Conservation (phyloP, 257 asterid genomes). For the Echites panduratus region DNA sequence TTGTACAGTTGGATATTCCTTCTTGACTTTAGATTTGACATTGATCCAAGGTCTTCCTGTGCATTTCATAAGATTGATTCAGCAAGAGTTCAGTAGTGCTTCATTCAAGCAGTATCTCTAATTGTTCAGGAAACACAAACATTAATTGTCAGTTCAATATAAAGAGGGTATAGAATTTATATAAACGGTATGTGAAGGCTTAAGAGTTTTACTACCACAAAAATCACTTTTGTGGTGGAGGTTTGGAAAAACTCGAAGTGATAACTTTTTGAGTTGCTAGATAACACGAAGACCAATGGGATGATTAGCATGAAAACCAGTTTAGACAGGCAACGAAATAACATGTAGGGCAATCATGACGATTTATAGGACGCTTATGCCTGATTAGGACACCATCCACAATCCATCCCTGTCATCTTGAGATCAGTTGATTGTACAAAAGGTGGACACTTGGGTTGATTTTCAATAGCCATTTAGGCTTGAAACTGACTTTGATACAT, state of each 20-base stretch:
- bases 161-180: background rate
- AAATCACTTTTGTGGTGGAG: background rate
- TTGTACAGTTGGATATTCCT: conserved; percentile 82
- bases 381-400: background rate
- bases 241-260: background rate
- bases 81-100: background rate
- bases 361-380: background rate
- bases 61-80: conserved; percentile 12
- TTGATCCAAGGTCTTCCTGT: conserved; percentile 81
- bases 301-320: background rate
- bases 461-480: background rate
- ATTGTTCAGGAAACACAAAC: background rate
- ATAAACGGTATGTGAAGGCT: background rate
- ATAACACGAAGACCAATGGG: background rate
- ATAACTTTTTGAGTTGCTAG: background rate
- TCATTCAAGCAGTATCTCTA: background rate
- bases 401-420: background rate
- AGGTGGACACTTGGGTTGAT: background rate
- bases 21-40: conserved; percentile 77
- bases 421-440: background rate
- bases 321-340: background rate
- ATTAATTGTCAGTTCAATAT: background rate
- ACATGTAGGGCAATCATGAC: background rate
- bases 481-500: background rate
- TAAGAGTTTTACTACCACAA: no score